These are phyloP conservation scores for Bertia moriformis DNA, from an alignment of 2,329 filamentous ascomycete genomes.

Conservation along the genomic window DNA sequence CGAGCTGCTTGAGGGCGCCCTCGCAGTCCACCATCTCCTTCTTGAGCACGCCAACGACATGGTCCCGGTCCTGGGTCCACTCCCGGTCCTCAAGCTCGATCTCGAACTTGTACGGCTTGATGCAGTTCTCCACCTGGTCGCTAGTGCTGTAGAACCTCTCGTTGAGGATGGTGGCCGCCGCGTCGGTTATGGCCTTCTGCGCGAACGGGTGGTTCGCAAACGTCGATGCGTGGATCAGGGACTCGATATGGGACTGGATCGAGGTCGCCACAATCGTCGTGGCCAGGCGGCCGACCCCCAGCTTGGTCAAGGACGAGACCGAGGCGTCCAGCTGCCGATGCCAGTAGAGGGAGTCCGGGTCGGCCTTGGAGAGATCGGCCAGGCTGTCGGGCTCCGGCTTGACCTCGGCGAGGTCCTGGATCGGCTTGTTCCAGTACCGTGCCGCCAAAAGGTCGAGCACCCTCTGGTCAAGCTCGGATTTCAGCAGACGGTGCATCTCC, in stretches of 20 bases:
- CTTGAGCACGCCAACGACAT: constrained; percentile 68
- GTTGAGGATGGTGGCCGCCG: constrained; percentile 75
- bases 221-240: constrained; percentile 63
- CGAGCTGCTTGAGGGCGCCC: constrained; percentile 58
- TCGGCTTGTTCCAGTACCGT: constrained; percentile 91
- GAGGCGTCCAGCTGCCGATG: constrained; percentile 86
- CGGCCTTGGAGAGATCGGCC: constrained; percentile 67
- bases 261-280: constrained; percentile 80
- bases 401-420: constrained; percentile 60
- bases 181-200: constrained; percentile 76
- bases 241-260: constrained; percentile 73
- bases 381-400: constrained; percentile 59
- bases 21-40: constrained; percentile 78
- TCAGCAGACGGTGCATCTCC: constrained; percentile 78
- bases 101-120: constrained; percentile 97
- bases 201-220: constrained; percentile 87
- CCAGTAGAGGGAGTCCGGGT: constrained; percentile 79
- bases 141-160: constrained; percentile 94
- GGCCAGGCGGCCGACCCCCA: constrained; percentile 82
- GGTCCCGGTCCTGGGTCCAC: constrained; percentile 74
- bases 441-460: constrained; percentile 86
- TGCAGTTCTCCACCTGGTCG: constrained; percentile 96
- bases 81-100: constrained; percentile 87
- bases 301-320: constrained; percentile 75
- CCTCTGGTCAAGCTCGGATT: constrained; percentile 83